Conservation (phyloP, 305 asterid species). For the Withania somnifera region DNA sequence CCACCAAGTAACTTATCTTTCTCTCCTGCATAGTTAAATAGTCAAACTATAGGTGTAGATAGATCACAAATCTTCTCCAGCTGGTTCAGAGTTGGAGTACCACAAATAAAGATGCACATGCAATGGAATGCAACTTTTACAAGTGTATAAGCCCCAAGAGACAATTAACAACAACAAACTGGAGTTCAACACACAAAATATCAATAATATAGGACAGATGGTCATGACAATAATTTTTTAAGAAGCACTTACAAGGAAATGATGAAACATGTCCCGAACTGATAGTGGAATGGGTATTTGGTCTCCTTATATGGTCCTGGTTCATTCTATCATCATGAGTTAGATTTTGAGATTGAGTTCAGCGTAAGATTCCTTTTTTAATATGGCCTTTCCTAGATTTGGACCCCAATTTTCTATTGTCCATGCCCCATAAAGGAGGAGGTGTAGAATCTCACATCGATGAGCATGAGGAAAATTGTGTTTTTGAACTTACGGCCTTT, state of each 20-base stretch:
- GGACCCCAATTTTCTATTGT: not conserved
- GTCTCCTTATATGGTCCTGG: not conserved
- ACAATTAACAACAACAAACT: not conserved
- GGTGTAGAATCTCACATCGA: not conserved
- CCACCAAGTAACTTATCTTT: slow-evolving; percentile 59
- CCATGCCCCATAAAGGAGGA: not conserved
- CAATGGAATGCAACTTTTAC: not conserved
- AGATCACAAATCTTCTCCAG: not conserved
- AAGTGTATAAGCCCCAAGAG: not conserved
- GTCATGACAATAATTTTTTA: not conserved
- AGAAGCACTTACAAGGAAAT: not conserved
- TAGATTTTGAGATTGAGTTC: not conserved
- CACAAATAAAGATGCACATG: not conserved
- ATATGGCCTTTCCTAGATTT: not conserved
- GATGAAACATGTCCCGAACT: not conserved
- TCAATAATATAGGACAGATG: not conserved
- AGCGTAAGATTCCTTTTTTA: not conserved
- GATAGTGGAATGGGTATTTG: not conserved
- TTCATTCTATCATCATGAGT: not conserved
- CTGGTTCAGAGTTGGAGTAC: not conserved
- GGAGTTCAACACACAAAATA: not conserved
- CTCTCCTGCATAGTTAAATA: slow-evolving; percentile 46
- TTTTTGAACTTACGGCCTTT: no score
- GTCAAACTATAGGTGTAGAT: not conserved
- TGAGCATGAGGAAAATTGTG: not conserved